Conservation (phyloP, 441 rosid genomes). For the Arabidopsis lyrata region DNA sequence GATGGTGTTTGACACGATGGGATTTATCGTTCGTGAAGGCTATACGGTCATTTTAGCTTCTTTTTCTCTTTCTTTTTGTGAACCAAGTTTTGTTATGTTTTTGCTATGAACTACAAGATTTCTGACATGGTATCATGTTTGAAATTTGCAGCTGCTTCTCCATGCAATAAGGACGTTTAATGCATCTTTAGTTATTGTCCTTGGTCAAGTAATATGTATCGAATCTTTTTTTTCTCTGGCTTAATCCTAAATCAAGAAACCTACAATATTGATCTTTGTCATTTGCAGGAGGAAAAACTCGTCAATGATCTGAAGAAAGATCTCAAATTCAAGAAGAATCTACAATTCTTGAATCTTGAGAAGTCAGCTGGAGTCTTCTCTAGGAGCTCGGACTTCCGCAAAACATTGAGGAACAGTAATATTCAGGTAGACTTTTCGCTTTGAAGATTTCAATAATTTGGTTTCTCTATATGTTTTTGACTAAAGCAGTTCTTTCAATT, state of each 20-base stretch:
- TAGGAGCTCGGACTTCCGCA: constrained; percentile 60
- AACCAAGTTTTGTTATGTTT: background rate
- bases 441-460: background rate
- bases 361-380: constrained; percentile 78
- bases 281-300: constrained; percentile 51
- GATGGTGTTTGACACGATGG: constrained; percentile 91
- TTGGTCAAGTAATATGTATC: constrained; percentile 67
- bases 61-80: background rate
- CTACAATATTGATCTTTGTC: constrained; percentile 2
- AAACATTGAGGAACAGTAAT: constrained; percentile 57
- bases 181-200: constrained; percentile 74
- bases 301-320: constrained; percentile 68
- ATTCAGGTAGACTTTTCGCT: constrained; percentile 55
- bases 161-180: constrained; percentile 73
- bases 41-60: constrained; percentile 56
- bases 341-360: constrained; percentile 81
- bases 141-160: constrained; percentile 64
- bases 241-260: constrained; percentile 1
- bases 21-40: constrained; percentile 81
- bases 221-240: background rate
- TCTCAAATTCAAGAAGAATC: constrained; percentile 56
- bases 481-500: background rate
- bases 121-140: constrained; percentile 5
- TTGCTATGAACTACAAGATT: background rate
- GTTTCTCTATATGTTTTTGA: background rate